Base-by-base conservation (phyloP, 2,329 filamentous ascomycete genomes). In the Fusarium avenaceum region DNA sequence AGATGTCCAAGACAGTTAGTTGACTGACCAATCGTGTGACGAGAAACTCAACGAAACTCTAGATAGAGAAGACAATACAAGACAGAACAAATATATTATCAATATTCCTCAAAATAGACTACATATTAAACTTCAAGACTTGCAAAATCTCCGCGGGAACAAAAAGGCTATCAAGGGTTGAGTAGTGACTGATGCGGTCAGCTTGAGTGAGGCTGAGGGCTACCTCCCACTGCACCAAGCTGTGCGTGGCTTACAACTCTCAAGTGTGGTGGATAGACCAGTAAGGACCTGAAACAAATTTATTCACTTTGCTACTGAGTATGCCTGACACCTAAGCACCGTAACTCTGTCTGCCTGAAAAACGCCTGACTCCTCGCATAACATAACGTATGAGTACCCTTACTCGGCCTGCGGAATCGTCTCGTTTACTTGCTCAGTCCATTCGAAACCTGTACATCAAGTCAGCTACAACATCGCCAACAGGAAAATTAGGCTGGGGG, bases 371-470 rank as follows among this genome's bases (percentile, higher is more conserved):
- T 49, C 65, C 70, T 56, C 39, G 46, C 55, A 49, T 47, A 50
- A 44, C 28, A 30, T 30, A 22, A 58, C 38, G 47, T 28, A 40
- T 35, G 9, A 40, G 35, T 20, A 51, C 20, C 77, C 32, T 77
- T 76, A 78, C 35, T 76, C 77, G 35, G 58, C 67, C 54, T 77
- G 72, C 30, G 73, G 67, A 7, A 69, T 59, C 20, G 71, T 65
- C 13, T 79, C 78, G 39, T 79, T 77, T 33, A 68, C 51, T 57
- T 80, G 78, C 26, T 81, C 78, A 24, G 69, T 73, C 80, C 80
- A 82, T 70, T 82, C 80, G 56, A 82, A 82, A 28, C 77, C 80
- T 82, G 52, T 13, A 38, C 24, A 54, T 28, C 28, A 68, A 32
- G 53, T 72, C 40, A 69, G 53, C 40, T 45, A 55, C 17, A 40